Evolutionary conservation across 441 rosid genomes (phyloP).

Genomic region (Metrosideros polymorpha): DNA sequence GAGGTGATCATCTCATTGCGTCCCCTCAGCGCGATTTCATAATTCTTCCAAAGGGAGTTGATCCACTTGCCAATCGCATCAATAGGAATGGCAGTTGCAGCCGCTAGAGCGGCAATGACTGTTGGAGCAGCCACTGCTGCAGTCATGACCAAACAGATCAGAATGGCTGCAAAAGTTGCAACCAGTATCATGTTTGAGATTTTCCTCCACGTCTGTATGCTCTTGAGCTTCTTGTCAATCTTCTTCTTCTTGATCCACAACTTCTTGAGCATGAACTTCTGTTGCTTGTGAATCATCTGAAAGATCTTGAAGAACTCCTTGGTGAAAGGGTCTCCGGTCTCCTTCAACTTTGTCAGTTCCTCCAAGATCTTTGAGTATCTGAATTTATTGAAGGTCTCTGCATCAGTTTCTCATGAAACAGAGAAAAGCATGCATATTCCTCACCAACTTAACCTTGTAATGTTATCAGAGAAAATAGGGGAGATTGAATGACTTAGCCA

Average conservation of each 20-base stretch:
- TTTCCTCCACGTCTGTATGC: conserved; percentile 64
- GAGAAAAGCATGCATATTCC: background rate
- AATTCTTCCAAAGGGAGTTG: conserved; percentile 64
- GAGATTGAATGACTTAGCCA: background rate
- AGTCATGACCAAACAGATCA: conserved; percentile 78
- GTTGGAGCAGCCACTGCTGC: conserved; percentile 85
- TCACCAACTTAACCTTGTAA: background rate
- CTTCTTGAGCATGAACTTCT: conserved; percentile 58
- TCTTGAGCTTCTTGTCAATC: conserved; percentile 72
- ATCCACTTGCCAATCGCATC: conserved; percentile 92
- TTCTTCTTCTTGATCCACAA: conserved; percentile 50
- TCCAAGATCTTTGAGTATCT: conserved; percentile 48
- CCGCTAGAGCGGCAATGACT: conserved; percentile 71
- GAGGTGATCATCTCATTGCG: conserved; percentile 47
- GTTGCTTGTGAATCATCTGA: conserved; percentile 60
- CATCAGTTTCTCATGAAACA: background rate
- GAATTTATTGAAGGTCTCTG: background rate
- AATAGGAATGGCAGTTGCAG: conserved; percentile 52
- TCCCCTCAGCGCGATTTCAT: conserved; percentile 54
- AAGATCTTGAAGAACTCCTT: conserved; percentile 61
- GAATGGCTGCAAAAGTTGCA: conserved; percentile 59
- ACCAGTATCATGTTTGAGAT: conserved; percentile 62
- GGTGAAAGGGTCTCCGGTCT: conserved; percentile 60
- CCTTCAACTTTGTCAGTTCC: conserved; percentile 75
- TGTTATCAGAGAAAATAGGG: background rate